Percentiles rank a stretch among this genome's conserved stretches.
Conservation (phyloP, 495 filamentous ascomycete genomes). For the Aspergillus egyptiacus region DNA sequence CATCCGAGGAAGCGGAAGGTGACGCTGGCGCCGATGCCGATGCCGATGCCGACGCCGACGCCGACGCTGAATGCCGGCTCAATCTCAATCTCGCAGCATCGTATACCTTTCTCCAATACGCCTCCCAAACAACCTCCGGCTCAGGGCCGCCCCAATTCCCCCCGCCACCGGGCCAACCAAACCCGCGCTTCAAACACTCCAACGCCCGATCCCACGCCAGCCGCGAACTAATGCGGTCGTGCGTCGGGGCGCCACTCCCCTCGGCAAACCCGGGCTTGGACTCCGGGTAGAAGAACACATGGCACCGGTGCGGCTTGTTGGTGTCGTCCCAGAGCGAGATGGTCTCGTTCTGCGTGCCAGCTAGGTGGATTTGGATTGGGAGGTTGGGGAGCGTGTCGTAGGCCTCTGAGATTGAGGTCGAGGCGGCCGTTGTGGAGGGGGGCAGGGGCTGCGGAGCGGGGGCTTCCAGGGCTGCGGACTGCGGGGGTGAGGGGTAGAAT, state of each 20-base stretch:
- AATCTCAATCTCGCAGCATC: conserved; percentile 9
- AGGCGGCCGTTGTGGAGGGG: conserved; percentile 24
- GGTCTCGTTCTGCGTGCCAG: conserved; percentile 39
- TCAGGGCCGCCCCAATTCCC: conserved; percentile 42
- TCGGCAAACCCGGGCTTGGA: conserved; percentile 34
- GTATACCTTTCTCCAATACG: conserved; percentile 35
- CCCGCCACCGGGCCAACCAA: conserved; percentile 36
- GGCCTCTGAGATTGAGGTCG: conserved; percentile 27
- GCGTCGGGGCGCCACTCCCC: not conserved
- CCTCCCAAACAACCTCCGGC: conserved; percentile 55
- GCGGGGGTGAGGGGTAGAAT: conserved; percentile 48
- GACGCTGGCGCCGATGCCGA: too few species aligned
- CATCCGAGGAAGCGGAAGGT: not conserved
- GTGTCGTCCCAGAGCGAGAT: conserved; percentile 22
- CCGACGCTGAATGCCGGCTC: too few species aligned
- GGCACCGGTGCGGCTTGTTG: conserved; percentile 43
- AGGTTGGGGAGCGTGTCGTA: conserved; percentile 40
- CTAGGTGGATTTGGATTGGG: conserved; percentile 47
- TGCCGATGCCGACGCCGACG: too few species aligned
- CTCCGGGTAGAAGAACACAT: conserved; percentile 43
- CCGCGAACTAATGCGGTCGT: conserved; percentile 40
- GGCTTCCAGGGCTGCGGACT: not conserved
- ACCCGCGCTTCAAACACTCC: conserved; percentile 46
- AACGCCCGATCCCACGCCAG: conserved; percentile 53
- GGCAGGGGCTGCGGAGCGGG: conserved; percentile 8